These are phyloP conservation scores for Sporothrix luriei DNA, from an alignment of 2,329 filamentous ascomycete genomes.

Conservation along the genomic window DNA sequence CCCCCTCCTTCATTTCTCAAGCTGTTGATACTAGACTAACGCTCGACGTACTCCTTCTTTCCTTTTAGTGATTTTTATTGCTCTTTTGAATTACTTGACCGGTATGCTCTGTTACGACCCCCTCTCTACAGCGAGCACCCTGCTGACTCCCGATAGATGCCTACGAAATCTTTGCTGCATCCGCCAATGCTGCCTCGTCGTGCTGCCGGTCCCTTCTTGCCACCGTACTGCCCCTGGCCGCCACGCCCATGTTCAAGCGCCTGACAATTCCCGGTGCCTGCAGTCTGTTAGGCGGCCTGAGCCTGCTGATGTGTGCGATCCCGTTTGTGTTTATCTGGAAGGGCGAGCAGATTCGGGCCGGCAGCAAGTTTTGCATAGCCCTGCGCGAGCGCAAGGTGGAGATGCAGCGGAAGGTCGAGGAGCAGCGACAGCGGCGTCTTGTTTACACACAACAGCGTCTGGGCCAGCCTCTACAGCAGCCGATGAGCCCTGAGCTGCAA, in stretches of 20 bases:
- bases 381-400: conserved; percentile 56
- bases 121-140: background rate
- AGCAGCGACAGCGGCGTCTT: conserved; percentile 39
- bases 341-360: conserved; percentile 57
- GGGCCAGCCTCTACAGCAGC: background rate
- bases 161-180: conserved; percentile 66
- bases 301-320: conserved; percentile 53
- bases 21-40: background rate
- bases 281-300: conserved; percentile 55
- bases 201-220: conserved; percentile 55
- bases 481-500: background rate
- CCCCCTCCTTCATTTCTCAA: too few species aligned
- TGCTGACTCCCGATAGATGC: conserved; percentile 49
- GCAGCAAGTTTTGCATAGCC: conserved; percentile 64
- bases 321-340: conserved; percentile 60
- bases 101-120: conserved; percentile 1
- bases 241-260: conserved; percentile 52
- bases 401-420: conserved; percentile 47
- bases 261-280: conserved; percentile 56
- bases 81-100: conserved; percentile 48
- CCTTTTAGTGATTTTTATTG: conserved; percentile 57
- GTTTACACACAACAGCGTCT: background rate
- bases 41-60: background rate
- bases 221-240: conserved; percentile 60
- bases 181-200: conserved; percentile 56